These are phyloP conservation scores for Prunella vulgaris DNA, from an alignment of 257 asterid genomes.

Conservation along the genomic window DNA sequence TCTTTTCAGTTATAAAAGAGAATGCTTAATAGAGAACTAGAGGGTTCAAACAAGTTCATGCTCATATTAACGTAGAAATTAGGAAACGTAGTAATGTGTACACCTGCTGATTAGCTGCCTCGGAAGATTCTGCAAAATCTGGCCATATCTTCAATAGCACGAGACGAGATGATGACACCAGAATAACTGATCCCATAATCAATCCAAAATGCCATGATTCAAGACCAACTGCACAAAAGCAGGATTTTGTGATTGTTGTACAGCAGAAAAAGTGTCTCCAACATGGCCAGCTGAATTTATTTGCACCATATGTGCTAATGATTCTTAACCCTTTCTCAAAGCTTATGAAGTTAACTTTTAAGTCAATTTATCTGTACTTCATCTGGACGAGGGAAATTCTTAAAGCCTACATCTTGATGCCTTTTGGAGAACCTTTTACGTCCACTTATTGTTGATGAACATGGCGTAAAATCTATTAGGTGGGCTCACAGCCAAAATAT, in stretches of 20 bases:
- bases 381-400: background rate
- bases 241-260: background rate
- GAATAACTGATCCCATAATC: constrained; percentile 60
- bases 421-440: background rate
- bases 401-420: background rate
- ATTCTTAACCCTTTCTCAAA: background rate
- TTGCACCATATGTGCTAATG: background rate
- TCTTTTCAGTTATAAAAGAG: background rate
- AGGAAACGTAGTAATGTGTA: background rate
- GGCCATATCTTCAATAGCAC: constrained; percentile 68
- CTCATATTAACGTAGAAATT: too few relatives aligned
- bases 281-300: background rate
- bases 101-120: constrained; percentile 85
- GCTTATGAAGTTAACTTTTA: background rate
- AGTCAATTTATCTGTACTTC: background rate
- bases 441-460: background rate
- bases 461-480: background rate
- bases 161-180: constrained; percentile 71
- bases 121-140: constrained; percentile 79
- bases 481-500: background rate
- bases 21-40: background rate
- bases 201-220: constrained; percentile 74
- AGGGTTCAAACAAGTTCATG: too few relatives aligned
- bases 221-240: constrained; percentile 48
- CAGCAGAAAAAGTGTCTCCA: background rate